Conservation (phyloP, 1,139 yeast genomes). For the Pichia sp. region DNA sequence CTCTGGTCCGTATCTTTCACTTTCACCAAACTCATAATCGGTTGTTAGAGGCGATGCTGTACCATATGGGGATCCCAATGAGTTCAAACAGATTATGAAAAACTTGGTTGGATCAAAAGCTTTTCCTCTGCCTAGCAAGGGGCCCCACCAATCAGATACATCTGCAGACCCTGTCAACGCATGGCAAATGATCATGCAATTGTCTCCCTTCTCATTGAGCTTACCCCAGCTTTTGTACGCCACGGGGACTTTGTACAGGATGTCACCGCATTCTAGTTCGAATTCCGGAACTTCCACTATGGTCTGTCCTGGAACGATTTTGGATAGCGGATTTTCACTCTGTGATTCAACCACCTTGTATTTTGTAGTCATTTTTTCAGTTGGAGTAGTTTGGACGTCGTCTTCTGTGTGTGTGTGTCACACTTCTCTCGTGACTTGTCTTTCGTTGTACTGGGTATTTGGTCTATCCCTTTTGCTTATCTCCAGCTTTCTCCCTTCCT, state of each 20-base stretch:
- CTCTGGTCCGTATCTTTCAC: slow-evolving; percentile 82
- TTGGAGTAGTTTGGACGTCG: no score
- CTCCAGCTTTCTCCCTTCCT: no score
- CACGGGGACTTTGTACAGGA: slow-evolving; percentile 69
- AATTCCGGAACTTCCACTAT: slow-evolving; percentile 77
- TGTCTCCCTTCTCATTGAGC: slow-evolving; percentile 60
- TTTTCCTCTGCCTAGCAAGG: slow-evolving; percentile 75
- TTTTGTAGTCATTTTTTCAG: slow-evolving; percentile 9
- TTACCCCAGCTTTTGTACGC: slow-evolving; percentile 97
- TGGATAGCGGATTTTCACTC: slow-evolving; percentile 66
- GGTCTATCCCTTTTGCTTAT: no score
- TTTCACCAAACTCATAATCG: slow-evolving; percentile 65
- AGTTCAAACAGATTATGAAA: slow-evolving; percentile 81
- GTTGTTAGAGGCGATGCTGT: slow-evolving; percentile 85
- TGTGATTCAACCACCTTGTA: slow-evolving; percentile 34
- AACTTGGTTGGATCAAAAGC: slow-evolving; percentile 90
- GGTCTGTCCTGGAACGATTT: slow-evolving; percentile 73
- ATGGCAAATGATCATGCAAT: slow-evolving; percentile 85
- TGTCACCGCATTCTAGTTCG: slow-evolving; percentile 78
- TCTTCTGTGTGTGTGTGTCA: not conserved
- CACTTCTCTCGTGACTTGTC: not conserved
- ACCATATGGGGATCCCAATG: slow-evolving; percentile 95
- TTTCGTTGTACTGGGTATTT: no score
- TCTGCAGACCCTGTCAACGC: slow-evolving; percentile 95
- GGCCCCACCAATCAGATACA: slow-evolving; percentile 99